A percentile compares a stretch with the other conserved stretches of the same genome.
These are phyloP conservation scores for maize (Zea mays) DNA, from an alignment of 176 grass and related monocot species.

Conservation along the genomic window Zm-B73-REFERENCE-NAM-5.0 NC_050103.1:135129001-135129500, in stretches of 20 bases:
- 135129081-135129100: constrained; percentile 73
- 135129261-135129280: constrained; percentile 46
- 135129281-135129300: constrained; percentile 64
- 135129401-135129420: constrained; percentile 82
- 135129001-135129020: constrained; percentile 40
- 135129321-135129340: constrained; percentile 39
- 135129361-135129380: constrained; percentile 74
- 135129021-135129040: constrained; percentile 75
- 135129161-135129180: constrained; percentile 69
- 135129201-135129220: constrained; percentile 72
- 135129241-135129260: constrained; percentile 67
- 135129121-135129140: constrained; percentile 83
- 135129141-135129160: constrained; percentile 84
- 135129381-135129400: constrained; percentile 76
- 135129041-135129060: constrained; percentile 95
- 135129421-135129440: constrained; percentile 88
- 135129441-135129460: constrained; percentile 95
- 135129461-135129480: constrained; percentile 87
- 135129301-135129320: constrained; percentile 93
- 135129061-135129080: constrained; percentile 74
- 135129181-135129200: constrained; percentile 71
- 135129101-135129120: constrained; percentile 69
- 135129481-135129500: constrained; percentile 74
- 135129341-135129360: constrained; percentile 60
- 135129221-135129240: constrained; percentile 61